A percentile compares a stretch with the other conserved stretches of the same genome.
Conservation (phyloP, 495 filamentous ascomycete genomes). For the Corynascus novoguineensis region DNA sequence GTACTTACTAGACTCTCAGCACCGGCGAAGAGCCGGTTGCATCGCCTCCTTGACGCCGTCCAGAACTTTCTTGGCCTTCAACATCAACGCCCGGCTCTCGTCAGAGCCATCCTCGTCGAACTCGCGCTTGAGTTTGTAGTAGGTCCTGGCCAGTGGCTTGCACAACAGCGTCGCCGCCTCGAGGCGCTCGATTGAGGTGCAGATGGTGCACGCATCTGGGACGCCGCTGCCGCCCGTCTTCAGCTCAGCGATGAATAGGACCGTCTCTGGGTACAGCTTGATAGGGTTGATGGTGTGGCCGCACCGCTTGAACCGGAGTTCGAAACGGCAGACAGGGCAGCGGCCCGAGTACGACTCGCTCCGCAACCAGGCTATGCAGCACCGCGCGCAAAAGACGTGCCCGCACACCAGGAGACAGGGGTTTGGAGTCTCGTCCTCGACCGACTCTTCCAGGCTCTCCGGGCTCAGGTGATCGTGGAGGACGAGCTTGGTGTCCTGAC, state of each 20-base stretch:
- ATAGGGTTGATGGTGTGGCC: not conserved
- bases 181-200: not conserved
- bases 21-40: too few species aligned
- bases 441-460: not conserved
- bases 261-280: not conserved
- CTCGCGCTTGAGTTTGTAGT: not conserved
- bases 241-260: not conserved
- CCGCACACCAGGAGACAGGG: constrained; percentile 18
- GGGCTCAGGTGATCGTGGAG: not conserved
- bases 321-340: constrained; percentile 20
- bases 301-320: constrained; percentile 12
- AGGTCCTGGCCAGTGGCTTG: not conserved
- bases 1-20: too few species aligned
- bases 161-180: not conserved
- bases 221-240: constrained; percentile 10
- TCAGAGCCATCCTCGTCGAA: not conserved
- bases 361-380: constrained; percentile 8
- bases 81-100: not conserved
- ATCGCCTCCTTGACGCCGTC: too few species aligned
- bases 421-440: not conserved
- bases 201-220: not conserved
- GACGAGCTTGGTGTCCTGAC: constrained; percentile 1
- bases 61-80: not conserved
- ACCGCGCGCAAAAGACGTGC: constrained; percentile 16
- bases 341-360: not conserved